Evolutionary conservation across 768 basidiomycete genomes (phyloP).

Genomic region (Chalciporus chontae): DNA sequence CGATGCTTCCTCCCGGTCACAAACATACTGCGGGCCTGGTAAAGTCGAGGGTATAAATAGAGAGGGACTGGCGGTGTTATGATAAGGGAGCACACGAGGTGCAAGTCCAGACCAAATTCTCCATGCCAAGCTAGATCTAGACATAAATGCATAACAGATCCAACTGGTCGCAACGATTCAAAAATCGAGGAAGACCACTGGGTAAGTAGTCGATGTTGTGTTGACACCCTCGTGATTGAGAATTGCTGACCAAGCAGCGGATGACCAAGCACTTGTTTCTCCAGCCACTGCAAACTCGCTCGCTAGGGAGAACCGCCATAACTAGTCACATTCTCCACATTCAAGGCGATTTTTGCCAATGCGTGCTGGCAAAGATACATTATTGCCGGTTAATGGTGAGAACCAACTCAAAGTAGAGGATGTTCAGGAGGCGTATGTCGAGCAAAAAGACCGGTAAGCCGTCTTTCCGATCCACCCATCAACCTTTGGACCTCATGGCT

Average conservation of each 20-base stretch:
- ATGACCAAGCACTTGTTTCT: not conserved
- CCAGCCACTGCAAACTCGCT: no score
- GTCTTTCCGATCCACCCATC: not conserved
- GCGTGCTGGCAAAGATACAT: conserved; percentile 12
- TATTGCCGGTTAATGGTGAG: conserved; percentile 16
- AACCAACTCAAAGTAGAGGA: conserved; percentile 56
- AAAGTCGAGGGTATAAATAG: no score
- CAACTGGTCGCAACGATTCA: no score
- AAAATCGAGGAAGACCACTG: not conserved
- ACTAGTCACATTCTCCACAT: not conserved
- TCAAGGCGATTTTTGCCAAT: conserved; percentile 12
- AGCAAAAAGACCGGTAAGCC: conserved; percentile 70
- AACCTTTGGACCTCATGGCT: not conserved
- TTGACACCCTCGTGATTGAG: not conserved
- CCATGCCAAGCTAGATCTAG: no score
- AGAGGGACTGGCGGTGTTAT: no score
- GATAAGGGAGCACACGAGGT: no score
- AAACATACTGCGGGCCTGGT: no score
- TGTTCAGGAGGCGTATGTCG: conserved; percentile 72
- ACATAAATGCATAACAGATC: no score
- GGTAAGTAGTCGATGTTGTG: no score
- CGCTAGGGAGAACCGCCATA: not conserved
- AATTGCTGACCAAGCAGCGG: not conserved
- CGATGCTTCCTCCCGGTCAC: not conserved
- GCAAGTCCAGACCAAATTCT: not conserved